Percentiles rank a stretch among this genome's conserved stretches.
Conservation (phyloP, 2,329 filamentous ascomycete genomes). For the Paecilomyces fulvus region DNA sequence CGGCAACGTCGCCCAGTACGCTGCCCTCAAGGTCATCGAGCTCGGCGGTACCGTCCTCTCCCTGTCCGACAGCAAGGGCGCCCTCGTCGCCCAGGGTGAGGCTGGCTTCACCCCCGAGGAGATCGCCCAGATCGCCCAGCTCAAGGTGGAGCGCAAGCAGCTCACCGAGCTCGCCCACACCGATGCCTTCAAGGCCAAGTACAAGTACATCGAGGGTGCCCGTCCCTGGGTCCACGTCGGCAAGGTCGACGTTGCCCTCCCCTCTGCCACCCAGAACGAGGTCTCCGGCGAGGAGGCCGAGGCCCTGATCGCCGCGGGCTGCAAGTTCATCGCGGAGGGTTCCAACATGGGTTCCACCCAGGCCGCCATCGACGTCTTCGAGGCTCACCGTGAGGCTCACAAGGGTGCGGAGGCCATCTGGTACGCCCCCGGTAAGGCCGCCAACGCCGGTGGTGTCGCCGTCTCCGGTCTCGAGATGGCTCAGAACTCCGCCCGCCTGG, state of each 20-base stretch:
- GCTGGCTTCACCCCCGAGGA: slow-evolving; percentile 67
- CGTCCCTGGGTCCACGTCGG: slow-evolving; percentile 88
- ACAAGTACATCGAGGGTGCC: slow-evolving; percentile 78
- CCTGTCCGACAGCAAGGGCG: slow-evolving; percentile 84
- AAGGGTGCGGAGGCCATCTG: slow-evolving; percentile 67
- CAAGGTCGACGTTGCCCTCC: slow-evolving; percentile 83
- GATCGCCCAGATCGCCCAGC: slow-evolving; percentile 65
- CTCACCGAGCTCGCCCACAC: slow-evolving; percentile 62
- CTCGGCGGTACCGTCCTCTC: slow-evolving; percentile 88
- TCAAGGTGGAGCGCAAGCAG: slow-evolving; percentile 82
- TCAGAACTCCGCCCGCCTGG: slow-evolving; percentile 83
- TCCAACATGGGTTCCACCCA: slow-evolving; percentile 99
- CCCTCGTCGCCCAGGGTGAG: slow-evolving; percentile 65
- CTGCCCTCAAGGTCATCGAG: slow-evolving; percentile 91
- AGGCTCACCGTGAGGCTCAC: slow-evolving; percentile 59
- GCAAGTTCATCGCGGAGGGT: slow-evolving; percentile 85
- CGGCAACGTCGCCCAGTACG: slow-evolving; percentile 96
- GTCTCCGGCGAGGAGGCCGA: slow-evolving; percentile 85
- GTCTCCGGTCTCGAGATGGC: slow-evolving; percentile 98
- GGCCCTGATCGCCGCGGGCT: slow-evolving; percentile 66
- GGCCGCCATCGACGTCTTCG: slow-evolving; percentile 88
- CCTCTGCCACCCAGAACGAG: slow-evolving; percentile 95
- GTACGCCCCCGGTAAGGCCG: slow-evolving; percentile 96
- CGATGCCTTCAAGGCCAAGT: slow-evolving; percentile 51
- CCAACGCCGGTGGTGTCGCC: slow-evolving; percentile 94